Evolutionary conservation across 768 basidiomycete genomes (phyloP).

Genomic region (Pulveroboletus sp.): DNA sequence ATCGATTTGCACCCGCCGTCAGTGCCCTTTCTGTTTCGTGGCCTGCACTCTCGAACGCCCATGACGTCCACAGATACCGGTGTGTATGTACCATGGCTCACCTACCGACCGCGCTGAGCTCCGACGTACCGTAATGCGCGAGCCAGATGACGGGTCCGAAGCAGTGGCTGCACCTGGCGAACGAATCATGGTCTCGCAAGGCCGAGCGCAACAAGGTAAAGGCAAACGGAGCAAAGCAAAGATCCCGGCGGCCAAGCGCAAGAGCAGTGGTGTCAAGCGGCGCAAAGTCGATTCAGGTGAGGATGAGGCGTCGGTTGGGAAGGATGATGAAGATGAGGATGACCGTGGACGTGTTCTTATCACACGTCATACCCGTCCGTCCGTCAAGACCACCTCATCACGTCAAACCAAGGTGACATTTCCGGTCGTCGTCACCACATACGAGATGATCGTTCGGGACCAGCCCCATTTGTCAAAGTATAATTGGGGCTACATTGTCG

Average conservation of each 20-base stretch:
- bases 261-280: conserved; percentile 14
- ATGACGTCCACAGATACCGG: conserved; percentile 55
- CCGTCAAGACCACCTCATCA: background rate
- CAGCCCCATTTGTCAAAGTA: conserved; percentile 59
- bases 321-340: conserved; percentile 12
- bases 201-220: conserved; percentile 16
- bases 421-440: conserved; percentile 86
- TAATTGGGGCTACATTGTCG: conserved; percentile 89
- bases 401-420: conserved; percentile 41
- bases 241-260: conserved; percentile 10
- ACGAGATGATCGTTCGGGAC: conserved; percentile 89
- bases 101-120: conserved; percentile 78
- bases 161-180: conserved; percentile 19
- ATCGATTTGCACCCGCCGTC: conserved; percentile 76
- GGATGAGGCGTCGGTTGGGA: conserved; percentile 7
- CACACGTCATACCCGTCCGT: conserved; percentile 12
- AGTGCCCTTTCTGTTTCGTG: conserved; percentile 17
- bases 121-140: conserved; percentile 54
- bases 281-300: conserved; percentile 15
- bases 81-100: conserved; percentile 87
- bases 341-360: conserved; percentile 16
- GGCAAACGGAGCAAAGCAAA: conserved; percentile 11
- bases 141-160: conserved; percentile 27
- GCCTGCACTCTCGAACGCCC: background rate
- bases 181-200: conserved; percentile 21